Base-by-base conservation (phyloP, 495 filamentous ascomycete genomes). In the Penicillium arizonense region DNA sequence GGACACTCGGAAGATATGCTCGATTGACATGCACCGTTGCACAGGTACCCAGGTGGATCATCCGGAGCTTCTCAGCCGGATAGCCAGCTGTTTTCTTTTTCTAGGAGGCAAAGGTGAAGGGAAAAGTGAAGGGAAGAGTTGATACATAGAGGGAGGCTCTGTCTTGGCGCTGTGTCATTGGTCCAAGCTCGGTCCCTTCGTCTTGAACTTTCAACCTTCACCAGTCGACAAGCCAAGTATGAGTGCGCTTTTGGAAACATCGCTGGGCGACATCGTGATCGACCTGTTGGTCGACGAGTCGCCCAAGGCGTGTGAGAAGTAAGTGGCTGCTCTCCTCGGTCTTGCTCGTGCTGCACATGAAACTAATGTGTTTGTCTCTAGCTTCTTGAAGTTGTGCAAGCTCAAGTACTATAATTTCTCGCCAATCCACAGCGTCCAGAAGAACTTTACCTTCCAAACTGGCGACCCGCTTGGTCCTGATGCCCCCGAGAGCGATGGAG, bases 331-430 rank as follows among this genome's bases (percentile, higher is more conserved):
- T 23, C 46, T 59, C 36, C 51, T 42, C 42, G 51, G 20, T 42
- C 37, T 57, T 63, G 55, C 65, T 43, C 71, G 52, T 53, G 68
- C 69, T 73, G 68, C 69, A 77, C 55, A 50, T 63, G 55, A 66
- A 70, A 78, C 82, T 87, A 78, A 87, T 70, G 34, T 56, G 18
- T 56, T 54, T 61, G 51, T 52, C 45, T 68, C 36, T 77, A 96
- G 91, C 80, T 96, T 97, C 72, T 76, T 97, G 21, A 97, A 97
- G 83, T 88, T 97, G 61, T 97, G 92, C 82, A 96, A 96, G 68
- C 76, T 90, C 71, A 97, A 96, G 76, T 97, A 96, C 72, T 97
- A 96, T 82, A 97, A 97, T 77, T 97, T 91, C 67, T 86, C 91
- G 26, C 92, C 92, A 33, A 73, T 96, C 48, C 86, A 95, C 73